phyloP scores from a whole-genome alignment of 768 basidiomycete genomes.

The Russula sp. region DNA sequence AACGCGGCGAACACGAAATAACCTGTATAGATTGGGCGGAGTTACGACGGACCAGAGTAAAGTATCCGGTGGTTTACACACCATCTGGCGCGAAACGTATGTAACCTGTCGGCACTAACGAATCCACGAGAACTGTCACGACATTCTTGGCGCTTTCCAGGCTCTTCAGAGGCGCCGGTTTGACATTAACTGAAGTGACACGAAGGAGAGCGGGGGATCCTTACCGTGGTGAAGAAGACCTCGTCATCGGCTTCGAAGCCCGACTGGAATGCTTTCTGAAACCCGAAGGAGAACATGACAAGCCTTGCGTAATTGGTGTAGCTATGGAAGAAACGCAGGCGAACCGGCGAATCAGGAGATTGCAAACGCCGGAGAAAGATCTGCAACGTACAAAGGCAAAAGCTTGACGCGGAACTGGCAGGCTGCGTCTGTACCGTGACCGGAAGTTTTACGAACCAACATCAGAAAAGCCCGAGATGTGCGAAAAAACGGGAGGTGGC shows the following conservation, averaged over 20 bases:
- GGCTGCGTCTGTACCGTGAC: conserved; percentile 6
- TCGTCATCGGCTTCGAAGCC: conserved; percentile 23
- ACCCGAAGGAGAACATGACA: conserved; percentile 37
- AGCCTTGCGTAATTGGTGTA: conserved; percentile 30
- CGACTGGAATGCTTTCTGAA: conserved; percentile 32
- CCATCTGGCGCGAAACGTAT: conserved; percentile 27
- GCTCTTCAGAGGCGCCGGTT: conserved; percentile 6
- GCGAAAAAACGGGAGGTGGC: neutral
- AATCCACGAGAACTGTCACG: conserved; percentile 18
- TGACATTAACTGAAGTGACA: neutral
- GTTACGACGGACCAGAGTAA: neutral
- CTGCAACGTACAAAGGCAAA: conserved; percentile 35
- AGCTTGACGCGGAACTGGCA: conserved; percentile 21
- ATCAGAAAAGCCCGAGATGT: neutral
- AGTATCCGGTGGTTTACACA: neutral
- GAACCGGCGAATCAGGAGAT: neutral
- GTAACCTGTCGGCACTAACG: conserved; percentile 22
- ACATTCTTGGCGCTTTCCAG: conserved; percentile 18
- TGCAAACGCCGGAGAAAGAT: neutral
- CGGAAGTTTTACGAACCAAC: neutral
- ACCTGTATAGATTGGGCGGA: neutral
- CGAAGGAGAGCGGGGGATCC: neutral
- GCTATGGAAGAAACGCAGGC: neutral
- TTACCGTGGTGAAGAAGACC: conserved; percentile 26
- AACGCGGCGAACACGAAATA: conserved; percentile 27